Conservation (phyloP, 805 yeast genomes). For the Saccharomycopsis javanensis region DNA sequence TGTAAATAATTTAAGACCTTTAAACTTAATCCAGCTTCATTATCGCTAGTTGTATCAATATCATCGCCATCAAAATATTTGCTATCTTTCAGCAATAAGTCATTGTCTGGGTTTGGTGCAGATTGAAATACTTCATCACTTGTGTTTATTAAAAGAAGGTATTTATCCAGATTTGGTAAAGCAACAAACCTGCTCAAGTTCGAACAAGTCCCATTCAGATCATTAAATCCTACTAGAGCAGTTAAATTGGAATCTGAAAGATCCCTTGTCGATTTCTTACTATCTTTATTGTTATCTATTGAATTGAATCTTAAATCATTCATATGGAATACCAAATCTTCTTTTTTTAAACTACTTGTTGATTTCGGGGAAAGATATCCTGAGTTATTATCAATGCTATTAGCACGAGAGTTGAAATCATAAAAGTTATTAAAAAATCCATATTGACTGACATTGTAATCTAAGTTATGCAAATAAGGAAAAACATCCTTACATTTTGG, state of each 20-base stretch:
- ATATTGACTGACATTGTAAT: conserved; percentile 15
- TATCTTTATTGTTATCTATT: neutral
- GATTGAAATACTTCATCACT: neutral
- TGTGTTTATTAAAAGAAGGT: conserved; percentile 18
- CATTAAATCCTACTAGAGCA: no score
- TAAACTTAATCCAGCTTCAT: neutral
- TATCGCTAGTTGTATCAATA: neutral
- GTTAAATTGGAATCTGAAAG: neutral
- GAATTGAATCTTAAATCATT: conserved; percentile 9
- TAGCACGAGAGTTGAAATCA: neutral
- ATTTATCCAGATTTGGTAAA: conserved; percentile 18
- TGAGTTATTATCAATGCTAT: neutral
- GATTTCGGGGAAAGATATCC: neutral
- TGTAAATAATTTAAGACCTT: neutral
- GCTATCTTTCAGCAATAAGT: neutral
- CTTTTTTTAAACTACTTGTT: neutral
- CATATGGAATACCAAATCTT: conserved; percentile 7
- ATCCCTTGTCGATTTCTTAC: neutral
- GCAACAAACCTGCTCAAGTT: conserved; percentile 18
- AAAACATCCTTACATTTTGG: conserved; percentile 14
- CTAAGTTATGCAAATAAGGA: conserved; percentile 19
- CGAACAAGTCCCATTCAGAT: neutral
- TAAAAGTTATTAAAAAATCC: conserved; percentile 11
- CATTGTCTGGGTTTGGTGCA: neutral
- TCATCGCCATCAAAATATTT: neutral